Conservation (phyloP, 176 grass and related monocot species). For the Alloteropsis semialata region DNA sequence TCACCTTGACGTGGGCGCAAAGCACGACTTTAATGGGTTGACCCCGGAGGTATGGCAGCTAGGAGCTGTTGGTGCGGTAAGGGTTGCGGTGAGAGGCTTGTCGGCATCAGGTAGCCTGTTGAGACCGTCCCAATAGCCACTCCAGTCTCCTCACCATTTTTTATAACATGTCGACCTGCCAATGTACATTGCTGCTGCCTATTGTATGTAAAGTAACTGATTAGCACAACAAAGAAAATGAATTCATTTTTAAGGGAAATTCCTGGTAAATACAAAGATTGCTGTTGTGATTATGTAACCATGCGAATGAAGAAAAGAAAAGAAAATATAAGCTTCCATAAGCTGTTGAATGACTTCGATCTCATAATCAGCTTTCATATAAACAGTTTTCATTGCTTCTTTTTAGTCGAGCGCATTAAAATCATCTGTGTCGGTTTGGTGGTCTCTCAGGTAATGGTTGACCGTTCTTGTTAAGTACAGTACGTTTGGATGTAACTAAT, state of each 20-base stretch:
- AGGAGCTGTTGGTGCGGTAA: slow-evolving; percentile 76
- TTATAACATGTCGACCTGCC: not conserved
- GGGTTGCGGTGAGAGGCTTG: slow-evolving; percentile 79
- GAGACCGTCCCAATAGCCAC: slow-evolving; percentile 46
- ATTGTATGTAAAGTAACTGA: slow-evolving; percentile 45
- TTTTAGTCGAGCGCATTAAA: not conserved
- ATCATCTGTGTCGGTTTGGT: not conserved
- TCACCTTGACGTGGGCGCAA: slow-evolving; percentile 63
- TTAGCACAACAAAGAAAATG: not conserved
- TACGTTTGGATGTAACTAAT: not conserved
- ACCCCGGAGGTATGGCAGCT: slow-evolving; percentile 72
- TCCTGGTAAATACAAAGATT: not conserved
- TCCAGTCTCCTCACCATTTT: not conserved
- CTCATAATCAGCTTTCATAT: too few relatives aligned
- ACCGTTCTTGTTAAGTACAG: not conserved
- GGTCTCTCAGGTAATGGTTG: too few relatives aligned
- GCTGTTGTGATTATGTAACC: slow-evolving; percentile 14
- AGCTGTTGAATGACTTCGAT: not conserved
- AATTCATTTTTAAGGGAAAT: slow-evolving; percentile 2
- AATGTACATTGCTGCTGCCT: slow-evolving; percentile 11
- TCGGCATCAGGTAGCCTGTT: slow-evolving; percentile 57
- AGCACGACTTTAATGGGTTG: slow-evolving; percentile 48
- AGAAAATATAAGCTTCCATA: not conserved
- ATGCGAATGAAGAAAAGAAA: not conserved
- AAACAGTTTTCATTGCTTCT: not conserved